Conservation (phyloP, 768 basidiomycete species). For the Chalciporus sphaerocephalus region DNA sequence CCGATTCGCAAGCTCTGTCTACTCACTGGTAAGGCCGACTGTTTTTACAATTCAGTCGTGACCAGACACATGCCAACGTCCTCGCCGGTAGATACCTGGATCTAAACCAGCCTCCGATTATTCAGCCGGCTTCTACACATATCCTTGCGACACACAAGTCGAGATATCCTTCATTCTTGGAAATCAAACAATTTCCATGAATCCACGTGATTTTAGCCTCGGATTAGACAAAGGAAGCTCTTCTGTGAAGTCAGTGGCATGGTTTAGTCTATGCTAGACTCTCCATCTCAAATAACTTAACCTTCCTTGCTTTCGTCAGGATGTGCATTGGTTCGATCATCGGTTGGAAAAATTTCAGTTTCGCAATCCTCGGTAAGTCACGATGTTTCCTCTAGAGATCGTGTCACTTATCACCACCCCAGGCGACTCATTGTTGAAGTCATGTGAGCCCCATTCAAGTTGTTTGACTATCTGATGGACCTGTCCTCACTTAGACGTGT, state of each 20-base stretch:
- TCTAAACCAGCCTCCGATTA: slow-evolving; percentile 38
- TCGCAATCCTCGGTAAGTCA: slow-evolving; percentile 21
- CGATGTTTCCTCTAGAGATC: no score
- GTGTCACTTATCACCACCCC: neutral
- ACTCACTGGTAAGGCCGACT: slow-evolving; percentile 34
- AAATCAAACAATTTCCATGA: slow-evolving; percentile 38
- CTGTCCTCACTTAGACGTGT: slow-evolving; percentile 43
- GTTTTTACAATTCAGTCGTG: neutral
- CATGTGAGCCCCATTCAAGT: slow-evolving; percentile 40
- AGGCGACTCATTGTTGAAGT: slow-evolving; percentile 64
- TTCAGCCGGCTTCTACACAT: slow-evolving; percentile 51
- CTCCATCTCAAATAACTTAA: no score
- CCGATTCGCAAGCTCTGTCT: slow-evolving; percentile 41
- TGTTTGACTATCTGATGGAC: neutral
- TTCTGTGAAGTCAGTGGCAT: slow-evolving; percentile 22
- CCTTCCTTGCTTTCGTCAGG: slow-evolving; percentile 21
- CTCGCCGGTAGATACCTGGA: slow-evolving; percentile 44
- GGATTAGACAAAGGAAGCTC: slow-evolving; percentile 36
- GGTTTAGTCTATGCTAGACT: neutral
- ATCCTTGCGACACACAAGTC: slow-evolving; percentile 42
- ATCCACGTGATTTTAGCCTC: slow-evolving; percentile 52
- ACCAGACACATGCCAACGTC: neutral
- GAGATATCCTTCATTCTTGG: slow-evolving; percentile 44
- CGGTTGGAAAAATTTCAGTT: slow-evolving; percentile 25
- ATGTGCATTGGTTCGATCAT: slow-evolving; percentile 57